phyloP scores from a whole-genome alignment of 495 filamentous ascomycete species.

The Glonium stellatum region DNA sequence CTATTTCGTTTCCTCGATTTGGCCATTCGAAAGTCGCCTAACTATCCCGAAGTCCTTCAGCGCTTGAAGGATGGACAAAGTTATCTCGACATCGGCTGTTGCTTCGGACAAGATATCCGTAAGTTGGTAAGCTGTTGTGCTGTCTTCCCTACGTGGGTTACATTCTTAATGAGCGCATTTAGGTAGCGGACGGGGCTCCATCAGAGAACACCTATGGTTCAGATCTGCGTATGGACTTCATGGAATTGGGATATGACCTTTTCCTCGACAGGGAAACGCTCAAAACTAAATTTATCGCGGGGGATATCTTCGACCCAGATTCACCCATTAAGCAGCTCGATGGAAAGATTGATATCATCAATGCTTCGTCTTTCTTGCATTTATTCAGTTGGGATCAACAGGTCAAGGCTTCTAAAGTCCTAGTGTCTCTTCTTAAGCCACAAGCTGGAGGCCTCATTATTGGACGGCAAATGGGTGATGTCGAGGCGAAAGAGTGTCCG shows the following conservation, averaged over 20 bases:
- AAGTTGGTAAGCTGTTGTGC: conserved; percentile 6
- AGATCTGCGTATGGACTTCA: conserved; percentile 23
- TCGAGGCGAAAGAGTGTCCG: neutral
- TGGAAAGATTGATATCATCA: conserved; percentile 19
- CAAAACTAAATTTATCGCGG: conserved; percentile 21
- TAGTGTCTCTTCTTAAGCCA: conserved; percentile 13
- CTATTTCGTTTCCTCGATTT: conserved; percentile 18
- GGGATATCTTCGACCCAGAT: conserved; percentile 15
- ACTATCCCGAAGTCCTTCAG: conserved; percentile 15
- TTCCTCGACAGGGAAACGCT: conserved; percentile 20
- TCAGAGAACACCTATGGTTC: conserved; percentile 26
- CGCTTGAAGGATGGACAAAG: conserved; percentile 20
- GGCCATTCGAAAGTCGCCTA: conserved; percentile 4
- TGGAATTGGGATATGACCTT: conserved; percentile 24
- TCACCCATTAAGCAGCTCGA: conserved; percentile 16
- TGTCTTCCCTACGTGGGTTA: neutral
- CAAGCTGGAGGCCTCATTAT: conserved; percentile 15
- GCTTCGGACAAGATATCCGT: conserved; percentile 25
- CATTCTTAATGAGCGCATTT: neutral
- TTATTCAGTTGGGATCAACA: conserved; percentile 15
- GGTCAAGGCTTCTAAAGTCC: conserved; percentile 6
- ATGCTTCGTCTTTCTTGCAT: conserved; percentile 24
- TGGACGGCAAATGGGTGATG: conserved; percentile 19
- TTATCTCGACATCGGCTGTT: conserved; percentile 24
- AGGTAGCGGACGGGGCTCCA: conserved; percentile 20